Base-by-base conservation (phyloP, 2,329 filamentous ascomycete genomes). In the Sarocladiaceae sp. region DNA sequence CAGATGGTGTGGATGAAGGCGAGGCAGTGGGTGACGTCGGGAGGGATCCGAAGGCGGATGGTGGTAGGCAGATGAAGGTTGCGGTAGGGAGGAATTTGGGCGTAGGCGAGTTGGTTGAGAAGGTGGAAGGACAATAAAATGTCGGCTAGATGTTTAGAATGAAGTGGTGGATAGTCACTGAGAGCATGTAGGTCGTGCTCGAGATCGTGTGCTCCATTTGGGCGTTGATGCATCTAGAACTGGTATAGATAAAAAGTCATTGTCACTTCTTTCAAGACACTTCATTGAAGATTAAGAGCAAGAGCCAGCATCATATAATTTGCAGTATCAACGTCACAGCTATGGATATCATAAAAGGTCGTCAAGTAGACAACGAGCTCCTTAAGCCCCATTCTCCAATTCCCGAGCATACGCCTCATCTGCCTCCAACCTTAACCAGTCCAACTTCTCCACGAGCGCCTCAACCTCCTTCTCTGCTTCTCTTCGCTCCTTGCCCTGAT, bases 41-140 rank as follows among this genome's bases (percentile, higher is more conserved):
- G n/a, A 64, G 69, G 54, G 74, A 76, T 44, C 75, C 73, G 12
- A 62, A 66, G 53, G 65, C 59, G 13, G 68, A 66, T 49, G 77
- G n/a, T n/a, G n/a, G 80, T 50, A 84, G 82, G 66, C 88, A 87
- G 83, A 78, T 87, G 58, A 92, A 90, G 73, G 88, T 95, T 55
- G 92, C 90, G 72, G 87, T 97, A 49, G 92, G 92, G 15, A 76
- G 90, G 61, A 80, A 77, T 1, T 66, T 95, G 48, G 92, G 92
- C 2, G 91, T 96, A 0, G 88, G 85, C 2, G 86, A 87, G 59
- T 69, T 91, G 63, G 85, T 91, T 20, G 87, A 91, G 74, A 83
- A 82, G 72, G 81, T 82, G 56, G 85, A 87, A 70, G 77, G 59
- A 18, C 66, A 69, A 60, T 54, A 33, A 33, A 20, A 23, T 42